Conservation (phyloP, 2,329 filamentous ascomycete genomes). For the Calonectria montana region DNA sequence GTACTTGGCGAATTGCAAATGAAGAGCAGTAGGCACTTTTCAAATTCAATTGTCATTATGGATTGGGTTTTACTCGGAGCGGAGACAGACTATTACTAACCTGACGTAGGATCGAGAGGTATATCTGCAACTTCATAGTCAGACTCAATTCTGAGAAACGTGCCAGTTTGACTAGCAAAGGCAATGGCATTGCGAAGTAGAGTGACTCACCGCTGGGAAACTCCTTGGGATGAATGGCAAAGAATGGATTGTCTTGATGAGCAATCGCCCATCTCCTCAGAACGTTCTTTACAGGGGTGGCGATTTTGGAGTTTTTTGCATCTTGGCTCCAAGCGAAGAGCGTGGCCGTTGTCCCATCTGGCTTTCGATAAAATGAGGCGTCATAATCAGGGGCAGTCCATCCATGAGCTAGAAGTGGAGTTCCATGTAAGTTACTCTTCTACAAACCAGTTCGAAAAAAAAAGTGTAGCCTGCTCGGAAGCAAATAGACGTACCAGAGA, state of each 20-base stretch:
- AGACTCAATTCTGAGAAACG: not conserved
- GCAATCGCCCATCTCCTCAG: not conserved
- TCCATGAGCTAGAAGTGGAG: not conserved
- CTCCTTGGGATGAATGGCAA: not conserved
- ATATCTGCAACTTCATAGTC: not conserved
- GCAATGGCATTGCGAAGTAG: not conserved
- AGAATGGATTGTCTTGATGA: not conserved
- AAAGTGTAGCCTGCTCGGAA: not conserved
- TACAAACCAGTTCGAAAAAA: not conserved
- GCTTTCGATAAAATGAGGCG: not conserved
- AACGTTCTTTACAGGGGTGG: not conserved
- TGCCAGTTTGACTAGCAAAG: not conserved
- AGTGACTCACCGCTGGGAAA: not conserved
- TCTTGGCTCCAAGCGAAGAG: not conserved
- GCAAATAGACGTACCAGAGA: not conserved
- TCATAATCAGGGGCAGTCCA: not conserved
- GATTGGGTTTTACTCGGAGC: not conserved
- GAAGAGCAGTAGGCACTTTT: not conserved
- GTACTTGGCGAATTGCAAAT: not conserved
- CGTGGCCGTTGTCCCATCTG: not conserved
- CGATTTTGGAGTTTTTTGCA: not conserved
- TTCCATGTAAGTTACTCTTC: not conserved
- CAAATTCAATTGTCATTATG: not conserved
- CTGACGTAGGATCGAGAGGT: not conserved
- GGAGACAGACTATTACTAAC: not conserved